Evolutionary conservation across 164 flowering plant genomes (phyloP).

Genomic region (Chloranthus sessilifolius): DNA sequence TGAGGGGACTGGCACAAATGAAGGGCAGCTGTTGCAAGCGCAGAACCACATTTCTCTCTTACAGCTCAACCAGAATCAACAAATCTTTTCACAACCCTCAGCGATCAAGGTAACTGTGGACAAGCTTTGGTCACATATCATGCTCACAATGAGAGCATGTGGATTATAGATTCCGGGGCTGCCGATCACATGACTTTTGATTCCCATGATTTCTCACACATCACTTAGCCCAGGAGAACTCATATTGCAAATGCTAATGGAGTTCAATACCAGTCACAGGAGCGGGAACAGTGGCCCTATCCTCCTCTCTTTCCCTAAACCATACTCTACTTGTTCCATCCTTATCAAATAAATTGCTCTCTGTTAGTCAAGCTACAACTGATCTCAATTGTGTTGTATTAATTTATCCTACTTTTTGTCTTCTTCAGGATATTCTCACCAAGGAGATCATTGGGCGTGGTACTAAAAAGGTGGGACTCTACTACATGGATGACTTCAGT

Average conservation of each 20-base stretch:
- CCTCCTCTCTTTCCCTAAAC: neutral
- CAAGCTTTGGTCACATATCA: too few relatives aligned
- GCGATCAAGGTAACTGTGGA: too few relatives aligned
- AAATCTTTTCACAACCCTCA: too few relatives aligned
- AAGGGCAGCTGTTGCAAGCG: conserved; percentile 1
- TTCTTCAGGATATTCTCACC: too few relatives aligned
- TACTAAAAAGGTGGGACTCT: neutral
- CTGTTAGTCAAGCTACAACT: conserved; percentile 10
- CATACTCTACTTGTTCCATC: conserved; percentile 3
- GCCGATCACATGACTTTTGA: neutral
- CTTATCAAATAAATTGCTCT: conserved; percentile 8
- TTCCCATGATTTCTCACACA: neutral
- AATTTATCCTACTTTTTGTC: too few relatives aligned
- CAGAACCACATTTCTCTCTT: neutral
- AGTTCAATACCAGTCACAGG: conserved; percentile 2
- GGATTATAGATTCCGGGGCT: neutral
- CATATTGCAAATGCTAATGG: conserved; percentile 14
- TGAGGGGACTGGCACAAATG: conserved; percentile 5
- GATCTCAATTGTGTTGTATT: conserved; percentile 7
- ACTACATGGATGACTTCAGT: neutral
- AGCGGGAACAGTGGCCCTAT: neutral
- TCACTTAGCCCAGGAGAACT: neutral
- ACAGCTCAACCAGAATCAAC: neutral
- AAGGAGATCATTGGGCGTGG: neutral
- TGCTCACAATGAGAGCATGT: neutral